These are phyloP conservation scores for Russula dissimulans DNA, from an alignment of 768 basidiomycete species.

Conservation along the genomic window DNA sequence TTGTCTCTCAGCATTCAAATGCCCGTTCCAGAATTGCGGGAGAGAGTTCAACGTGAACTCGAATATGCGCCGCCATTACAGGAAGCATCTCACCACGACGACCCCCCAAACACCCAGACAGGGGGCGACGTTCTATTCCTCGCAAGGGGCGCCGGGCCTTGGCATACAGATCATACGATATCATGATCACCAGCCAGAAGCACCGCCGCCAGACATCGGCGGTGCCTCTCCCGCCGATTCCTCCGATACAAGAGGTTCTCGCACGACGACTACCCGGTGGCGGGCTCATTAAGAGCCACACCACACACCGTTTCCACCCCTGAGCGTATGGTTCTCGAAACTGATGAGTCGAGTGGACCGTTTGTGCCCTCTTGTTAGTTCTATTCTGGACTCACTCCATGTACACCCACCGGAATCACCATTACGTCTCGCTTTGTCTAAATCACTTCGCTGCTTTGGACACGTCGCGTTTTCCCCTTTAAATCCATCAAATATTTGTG, in stretches of 20 bases:
- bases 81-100: constrained; percentile 41
- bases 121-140: constrained; percentile 8
- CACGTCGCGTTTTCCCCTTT: constrained; percentile 11
- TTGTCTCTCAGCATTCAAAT: constrained; percentile 50
- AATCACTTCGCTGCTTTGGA: constrained; percentile 11
- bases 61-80: constrained; percentile 74
- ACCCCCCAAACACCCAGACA: constrained; percentile 11
- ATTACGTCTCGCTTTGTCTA: constrained; percentile 18
- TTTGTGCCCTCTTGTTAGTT: constrained; percentile 17
- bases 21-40: constrained; percentile 65
- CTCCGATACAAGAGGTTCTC: constrained; percentile 3
- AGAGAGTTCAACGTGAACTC: constrained; percentile 78
- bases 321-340: constrained; percentile 10
- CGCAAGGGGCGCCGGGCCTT: constrained; percentile 3
- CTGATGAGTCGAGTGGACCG: constrained; percentile 14
- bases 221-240: background rate
- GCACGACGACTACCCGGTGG: constrained; percentile 8
- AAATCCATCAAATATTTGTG: constrained; percentile 15
- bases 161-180: constrained; percentile 19
- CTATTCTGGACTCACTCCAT: constrained; percentile 14
- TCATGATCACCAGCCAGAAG: constrained; percentile 11
- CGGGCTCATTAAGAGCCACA: constrained; percentile 6
- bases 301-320: background rate
- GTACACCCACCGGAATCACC: constrained; percentile 12
- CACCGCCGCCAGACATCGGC: background rate